A percentile compares a stretch with the other conserved stretches of the same genome.
Evolutionary conservation across 306 rosid species (phyloP).

Genomic region (Geum urbanum): DNA sequence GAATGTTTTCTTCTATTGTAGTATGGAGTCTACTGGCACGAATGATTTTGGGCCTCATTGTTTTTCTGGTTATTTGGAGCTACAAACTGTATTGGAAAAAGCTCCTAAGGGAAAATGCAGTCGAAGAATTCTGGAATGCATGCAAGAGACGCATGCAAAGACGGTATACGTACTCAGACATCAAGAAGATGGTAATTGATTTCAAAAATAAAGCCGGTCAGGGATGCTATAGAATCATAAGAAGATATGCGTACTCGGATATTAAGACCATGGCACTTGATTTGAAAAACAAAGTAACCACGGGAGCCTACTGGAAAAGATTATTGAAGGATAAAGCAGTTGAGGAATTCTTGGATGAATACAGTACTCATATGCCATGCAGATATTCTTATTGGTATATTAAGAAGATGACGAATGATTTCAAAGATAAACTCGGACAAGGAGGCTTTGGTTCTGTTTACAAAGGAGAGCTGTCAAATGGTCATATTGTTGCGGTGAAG

Average conservation of each 20-base stretch:
- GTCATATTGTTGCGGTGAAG: slow-evolving; percentile 10
- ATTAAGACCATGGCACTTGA: neutral
- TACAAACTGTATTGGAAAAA: slow-evolving; percentile 9
- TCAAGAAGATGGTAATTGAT: neutral
- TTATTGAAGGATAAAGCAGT: neutral
- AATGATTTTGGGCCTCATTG: neutral
- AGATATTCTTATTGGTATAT: slow-evolving; percentile 15
- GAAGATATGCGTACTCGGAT: slow-evolving; percentile 1
- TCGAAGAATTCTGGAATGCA: neutral
- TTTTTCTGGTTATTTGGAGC: neutral
- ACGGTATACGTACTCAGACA: neutral
- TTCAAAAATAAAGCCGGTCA: neutral
- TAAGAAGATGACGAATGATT: neutral
- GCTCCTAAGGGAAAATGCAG: neutral
- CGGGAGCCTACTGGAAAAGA: neutral
- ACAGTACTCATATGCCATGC: slow-evolving; percentile 1
- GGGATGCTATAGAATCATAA: neutral
- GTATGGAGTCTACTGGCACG: neutral
- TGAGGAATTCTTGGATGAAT: neutral
- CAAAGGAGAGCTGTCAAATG: slow-evolving; percentile 14
- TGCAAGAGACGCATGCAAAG: slow-evolving; percentile 1
- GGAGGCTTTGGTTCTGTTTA: slow-evolving; percentile 15
- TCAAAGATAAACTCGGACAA: slow-evolving; percentile 1
- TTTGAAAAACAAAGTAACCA: neutral
- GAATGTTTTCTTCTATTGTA: neutral